Base-by-base conservation (phyloP, 2,329 filamentous ascomycete genomes). In the Apiospora phragmitis region DNA sequence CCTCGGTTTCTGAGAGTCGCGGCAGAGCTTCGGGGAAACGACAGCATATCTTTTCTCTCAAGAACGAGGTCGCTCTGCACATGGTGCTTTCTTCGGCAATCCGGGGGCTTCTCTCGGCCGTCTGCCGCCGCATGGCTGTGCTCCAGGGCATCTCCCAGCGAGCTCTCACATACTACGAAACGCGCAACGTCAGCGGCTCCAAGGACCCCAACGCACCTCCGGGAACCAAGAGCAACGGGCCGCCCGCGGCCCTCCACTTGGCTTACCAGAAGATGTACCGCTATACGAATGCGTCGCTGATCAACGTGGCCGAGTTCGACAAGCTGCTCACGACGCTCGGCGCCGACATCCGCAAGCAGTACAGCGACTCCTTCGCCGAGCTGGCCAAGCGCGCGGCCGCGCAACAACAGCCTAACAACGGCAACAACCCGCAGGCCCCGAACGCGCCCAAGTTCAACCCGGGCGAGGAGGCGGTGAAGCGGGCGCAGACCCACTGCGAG, bases 11-110 rank as follows among this genome's bases (percentile, higher is more conserved):
- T 81, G 90, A 18, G 77, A 80, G 7, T 83, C 80, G 9, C 80
- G 82, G 35, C 84, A 86, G 32, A 42, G 26, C 16, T 85, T 88
- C 47, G 74, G 78, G 2, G 85, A 89, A 55, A 80, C 91, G 72
- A 82, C 85, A 1, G 75, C 79, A 1, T 88, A 90, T 73, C 80
- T 92, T 9, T 84, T 86, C 16, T 79, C 83, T 47, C n/a, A 85
- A 84, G 65, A 88, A 90, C 73, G 86, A 90, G 59, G 84, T 91
- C 45, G 84, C 88, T 1, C 80, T 92, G 14, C 89, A 92, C 73
- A 81, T 92, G 62, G 79, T 96, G 26, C 87, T 97, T 41, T 92
- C 91, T 76, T 94, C 92, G 41, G 90, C 92, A 68, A 92, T 92
- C 14, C 89, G 94, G 16, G 89, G 90, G 26, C 92, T 95, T 73